Conservation (phyloP, 2,329 filamentous ascomycete genomes). For the Hymenoscyphus fructigenus region DNA sequence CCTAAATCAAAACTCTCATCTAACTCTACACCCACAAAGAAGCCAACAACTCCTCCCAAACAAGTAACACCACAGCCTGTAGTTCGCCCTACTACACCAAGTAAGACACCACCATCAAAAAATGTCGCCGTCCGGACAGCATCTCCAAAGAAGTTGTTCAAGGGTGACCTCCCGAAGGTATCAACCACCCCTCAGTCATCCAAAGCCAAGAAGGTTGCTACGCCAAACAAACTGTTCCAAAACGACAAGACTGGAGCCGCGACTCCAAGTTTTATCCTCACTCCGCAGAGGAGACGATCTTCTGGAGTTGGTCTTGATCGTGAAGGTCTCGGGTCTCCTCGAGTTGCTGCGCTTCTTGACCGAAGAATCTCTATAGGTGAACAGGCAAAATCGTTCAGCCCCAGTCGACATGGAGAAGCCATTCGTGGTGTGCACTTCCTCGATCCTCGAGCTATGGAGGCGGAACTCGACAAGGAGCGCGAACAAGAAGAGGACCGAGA, state of each 20-base stretch:
- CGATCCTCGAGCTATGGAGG: slow-evolving; percentile 61
- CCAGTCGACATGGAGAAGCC: slow-evolving; percentile 42
- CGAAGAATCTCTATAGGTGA: slow-evolving; percentile 71
- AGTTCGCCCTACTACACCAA: slow-evolving; percentile 46
- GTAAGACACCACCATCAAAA: slow-evolving; percentile 49
- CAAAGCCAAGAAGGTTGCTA: slow-evolving; percentile 39
- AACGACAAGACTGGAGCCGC: slow-evolving; percentile 54
- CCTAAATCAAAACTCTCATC: slow-evolving; percentile 35
- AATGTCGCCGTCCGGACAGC: slow-evolving; percentile 46
- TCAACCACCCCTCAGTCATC: slow-evolving; percentile 32
- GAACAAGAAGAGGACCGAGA: slow-evolving; percentile 62
- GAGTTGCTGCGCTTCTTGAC: slow-evolving; percentile 69
- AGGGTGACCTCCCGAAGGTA: slow-evolving; percentile 41
- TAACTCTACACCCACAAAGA: slow-evolving; percentile 34
- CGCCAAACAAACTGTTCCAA: slow-evolving; percentile 51
- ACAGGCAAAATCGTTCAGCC: slow-evolving; percentile 60
- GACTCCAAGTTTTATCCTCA: slow-evolving; percentile 64
- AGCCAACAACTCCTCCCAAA: slow-evolving; percentile 41
- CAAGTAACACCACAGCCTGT: slow-evolving; percentile 44
- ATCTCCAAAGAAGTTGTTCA: slow-evolving; percentile 49
- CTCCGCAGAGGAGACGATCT: slow-evolving; percentile 57
- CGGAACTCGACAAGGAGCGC: slow-evolving; percentile 62
- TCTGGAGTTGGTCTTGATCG: slow-evolving; percentile 70
- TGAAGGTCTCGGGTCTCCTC: slow-evolving; percentile 72
- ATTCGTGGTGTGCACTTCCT: slow-evolving; percentile 59